Conservation (phyloP, 805 yeast genomes). For the Candida patagonica region DNA sequence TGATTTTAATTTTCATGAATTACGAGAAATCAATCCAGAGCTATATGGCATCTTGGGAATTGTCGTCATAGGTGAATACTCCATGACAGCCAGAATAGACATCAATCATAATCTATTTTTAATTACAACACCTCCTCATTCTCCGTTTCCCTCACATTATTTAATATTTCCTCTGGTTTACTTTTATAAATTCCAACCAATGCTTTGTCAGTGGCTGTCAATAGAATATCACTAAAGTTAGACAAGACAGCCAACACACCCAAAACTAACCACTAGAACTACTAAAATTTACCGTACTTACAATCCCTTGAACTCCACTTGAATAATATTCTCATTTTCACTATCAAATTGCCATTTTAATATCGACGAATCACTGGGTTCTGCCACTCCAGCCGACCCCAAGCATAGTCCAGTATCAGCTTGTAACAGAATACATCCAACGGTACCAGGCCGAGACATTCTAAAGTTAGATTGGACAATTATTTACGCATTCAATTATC, state of each 20-base stretch:
- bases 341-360: conserved; percentile 10
- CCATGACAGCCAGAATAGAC: too few relatives aligned
- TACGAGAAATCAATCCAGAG: too few relatives aligned
- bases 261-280: too few relatives aligned
- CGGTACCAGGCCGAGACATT: conserved; percentile 8
- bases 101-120: too few relatives aligned
- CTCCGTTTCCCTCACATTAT: too few relatives aligned
- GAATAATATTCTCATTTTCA: conserved; percentile 4
- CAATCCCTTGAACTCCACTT: conserved; percentile 9
- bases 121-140: too few relatives aligned
- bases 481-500: not conserved
- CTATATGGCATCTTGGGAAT: too few relatives aligned
- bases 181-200: conserved; percentile 8
- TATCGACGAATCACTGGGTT: conserved; percentile 15
- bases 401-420: conserved; percentile 15
- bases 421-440: conserved; percentile 17
- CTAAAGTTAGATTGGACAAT: conserved; percentile 2
- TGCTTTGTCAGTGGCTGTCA: conserved; percentile 1
- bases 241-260: not conserved
- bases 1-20: not conserved
- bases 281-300: conserved; percentile 8
- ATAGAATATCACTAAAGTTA: conserved; percentile 5
- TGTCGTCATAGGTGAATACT: too few relatives aligned
- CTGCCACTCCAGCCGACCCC: conserved; percentile 16
- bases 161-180: too few relatives aligned